Evolutionary conservation across 495 filamentous ascomycete species (phyloP).

Genomic region (Aspergillus leporis): DNA sequence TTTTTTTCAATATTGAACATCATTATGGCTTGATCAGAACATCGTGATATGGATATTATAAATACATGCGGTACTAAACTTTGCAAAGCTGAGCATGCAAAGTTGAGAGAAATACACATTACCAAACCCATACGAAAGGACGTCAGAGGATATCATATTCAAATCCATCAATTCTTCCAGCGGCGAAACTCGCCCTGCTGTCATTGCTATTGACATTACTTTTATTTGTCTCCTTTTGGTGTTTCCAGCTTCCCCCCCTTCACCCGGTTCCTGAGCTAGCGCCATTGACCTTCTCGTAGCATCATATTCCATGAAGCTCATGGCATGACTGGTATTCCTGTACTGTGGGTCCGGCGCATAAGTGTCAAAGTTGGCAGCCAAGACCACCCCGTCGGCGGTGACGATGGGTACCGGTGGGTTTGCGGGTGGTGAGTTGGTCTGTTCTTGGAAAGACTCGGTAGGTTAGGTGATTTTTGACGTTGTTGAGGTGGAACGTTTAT

Average conservation of each 20-base stretch:
- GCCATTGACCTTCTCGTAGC: slow-evolving; percentile 7
- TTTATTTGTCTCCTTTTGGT: not conserved
- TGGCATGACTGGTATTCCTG: slow-evolving; percentile 24
- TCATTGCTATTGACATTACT: not conserved
- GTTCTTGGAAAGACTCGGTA: not conserved
- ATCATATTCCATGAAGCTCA: slow-evolving; percentile 40
- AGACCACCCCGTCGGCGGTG: slow-evolving; percentile 30
- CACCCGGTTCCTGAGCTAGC: slow-evolving; percentile 1
- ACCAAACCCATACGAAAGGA: slow-evolving; percentile 3
- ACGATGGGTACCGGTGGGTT: slow-evolving; percentile 15
- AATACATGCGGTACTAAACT: not conserved
- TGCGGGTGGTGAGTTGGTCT: not conserved
- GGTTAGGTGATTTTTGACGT: not conserved
- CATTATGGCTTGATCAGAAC: too few species aligned
- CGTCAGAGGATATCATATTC: not conserved
- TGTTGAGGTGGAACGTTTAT: not conserved
- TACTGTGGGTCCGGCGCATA: not conserved
- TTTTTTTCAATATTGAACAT: too few species aligned
- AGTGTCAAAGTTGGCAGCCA: slow-evolving; percentile 32
- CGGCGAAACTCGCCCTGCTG: not conserved
- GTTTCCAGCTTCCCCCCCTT: not conserved
- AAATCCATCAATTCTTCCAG: not conserved
- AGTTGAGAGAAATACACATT: not conserved
- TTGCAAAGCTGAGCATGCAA: not conserved
- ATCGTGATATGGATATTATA: not conserved